Evolutionary conservation across 2,329 filamentous ascomycete species (phyloP), one percentile per base, ranked within the genome.

Genomic region (Nakataea oryzae): DNA sequence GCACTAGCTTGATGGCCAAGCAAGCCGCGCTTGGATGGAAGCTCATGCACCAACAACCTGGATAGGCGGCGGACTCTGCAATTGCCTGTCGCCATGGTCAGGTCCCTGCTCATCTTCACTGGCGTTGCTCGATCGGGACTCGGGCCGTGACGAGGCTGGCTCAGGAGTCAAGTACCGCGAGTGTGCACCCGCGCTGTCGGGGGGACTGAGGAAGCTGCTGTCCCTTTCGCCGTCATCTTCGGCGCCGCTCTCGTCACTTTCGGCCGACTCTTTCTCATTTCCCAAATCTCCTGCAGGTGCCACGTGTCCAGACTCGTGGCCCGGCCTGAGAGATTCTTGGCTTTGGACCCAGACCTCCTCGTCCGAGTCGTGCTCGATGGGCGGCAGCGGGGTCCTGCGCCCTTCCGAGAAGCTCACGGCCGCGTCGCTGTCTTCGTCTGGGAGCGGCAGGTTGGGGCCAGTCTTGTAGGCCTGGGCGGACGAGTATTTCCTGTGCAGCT

Each of bases 341-440:
- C 41, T 50, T 8, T n/a, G 21, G 9, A 24, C 41, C 21, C 21
- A 50, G 21, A 55, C 60, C 58, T 68, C 69, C 41, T 65, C 63
- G 21, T 69, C 69, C 34, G 69, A 71, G 59, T 77, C 75, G 30
- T 69, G 75, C 58, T 81, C 80, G 47, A 82, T 78, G 0, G 78
- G 79, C 12, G 82, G 79, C 24, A 86, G 72, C 1, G 84, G 83
- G 21, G 83, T 83, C 61, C 79, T 76, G 29, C 79, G 75, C 2
- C 82, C 84, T 21, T 86, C 85, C 0, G 83, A 86, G 64, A 85
- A 81, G 70, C 83, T 86, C 21, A 83, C 69, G 0, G 83, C 84
- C 4, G 77, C 79, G 64, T 87, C 85, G 64, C 83, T 86, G 65
- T 86, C 85, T 11, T 82, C 82, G 62, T 85, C 83, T 5, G 61